phyloP scores from a whole-genome alignment of 192 early-diverging fungal species.

The Gigaspora rosea region DNA sequence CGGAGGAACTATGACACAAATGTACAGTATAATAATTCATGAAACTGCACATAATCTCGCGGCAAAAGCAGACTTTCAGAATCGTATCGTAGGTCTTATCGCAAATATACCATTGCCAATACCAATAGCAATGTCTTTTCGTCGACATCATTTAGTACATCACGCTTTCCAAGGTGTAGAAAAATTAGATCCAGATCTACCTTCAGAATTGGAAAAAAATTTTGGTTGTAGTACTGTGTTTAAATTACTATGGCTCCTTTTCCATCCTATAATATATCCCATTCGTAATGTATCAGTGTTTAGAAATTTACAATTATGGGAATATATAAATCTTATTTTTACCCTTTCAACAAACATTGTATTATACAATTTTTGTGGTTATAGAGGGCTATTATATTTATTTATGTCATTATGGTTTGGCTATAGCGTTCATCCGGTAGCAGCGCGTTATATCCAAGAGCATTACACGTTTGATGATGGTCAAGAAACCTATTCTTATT shows the following conservation, averaged over 20 bases:
- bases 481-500: constrained; percentile 98
- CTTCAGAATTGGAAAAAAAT: constrained; percentile 81
- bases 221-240: constrained; percentile 65
- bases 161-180: constrained; percentile 95
- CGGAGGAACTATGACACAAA: constrained; percentile 80
- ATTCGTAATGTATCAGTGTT: constrained; percentile 43
- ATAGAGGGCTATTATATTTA: constrained; percentile 68
- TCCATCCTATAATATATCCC: constrained; percentile 88
- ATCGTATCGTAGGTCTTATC: constrained; percentile 79
- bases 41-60: constrained; percentile 90
- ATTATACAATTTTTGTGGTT: constrained; percentile 60
- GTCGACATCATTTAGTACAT: constrained; percentile 91
- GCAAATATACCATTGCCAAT: constrained; percentile 87
- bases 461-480: constrained; percentile 94
- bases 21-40: constrained; percentile 87
- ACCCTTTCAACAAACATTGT: constrained; percentile 58
- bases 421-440: constrained; percentile 87
- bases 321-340: constrained; percentile 76
- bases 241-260: constrained; percentile 80
- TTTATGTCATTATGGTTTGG: constrained; percentile 76
- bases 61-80: constrained; percentile 66
- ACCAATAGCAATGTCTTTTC: constrained; percentile 78
- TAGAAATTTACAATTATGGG: constrained; percentile 62
- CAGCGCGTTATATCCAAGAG: constrained; percentile 96
- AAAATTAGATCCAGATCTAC: constrained; percentile 91